Base-by-base conservation (phyloP, 2,329 filamentous ascomycete genomes). In the Exophiala sp. region DNA sequence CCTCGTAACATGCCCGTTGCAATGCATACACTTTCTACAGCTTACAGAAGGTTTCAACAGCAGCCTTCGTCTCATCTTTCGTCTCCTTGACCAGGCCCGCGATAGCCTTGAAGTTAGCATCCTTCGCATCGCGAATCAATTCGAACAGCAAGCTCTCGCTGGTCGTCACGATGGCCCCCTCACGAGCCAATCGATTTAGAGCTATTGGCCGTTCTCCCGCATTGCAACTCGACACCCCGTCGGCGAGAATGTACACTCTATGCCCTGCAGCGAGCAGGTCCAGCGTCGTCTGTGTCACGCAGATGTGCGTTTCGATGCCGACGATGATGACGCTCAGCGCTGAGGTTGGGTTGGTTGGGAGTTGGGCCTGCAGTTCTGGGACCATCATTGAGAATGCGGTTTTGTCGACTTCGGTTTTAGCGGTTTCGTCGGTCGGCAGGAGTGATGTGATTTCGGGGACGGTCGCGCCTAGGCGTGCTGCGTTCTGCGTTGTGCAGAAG, bases 281-380 rank as follows among this genome's bases (percentile, higher is more conserved):
- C 39, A 96, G 78, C 12, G 89, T 84, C 39, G 92, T 96, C 78
- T 97, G 92, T 57, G 89, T 91, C 29, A 97, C 85, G 76, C 92
- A 97, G 68, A 97, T 94, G 73, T 97, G 92, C 38, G 84, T 83
- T 73, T 97, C 92, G 68, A 97, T 96, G 35, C 92, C 92, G 12
- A 96, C 86, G 59, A 97, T 83, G 51, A 89, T 86, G 49, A 90
- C 80, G 64, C 86, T 80, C 18, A 81, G 73, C 1, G 64, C 33
- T 58, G 72, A 68, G 57, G 71, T 3, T 3, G 34, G 24, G 21
- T 38, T 39, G 65, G n/a, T 60, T 50, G 46, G 29, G 4, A 59
- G 43, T 39, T 57, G 57, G 20, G 29, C 33, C 29, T 57, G 45
- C 54, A 96, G 75, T 36, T 85, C 78, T 0, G 89, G 87, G 1